phyloP scores from a whole-genome alignment of 768 basidiomycete genomes.

The Suillus discolor region DNA sequence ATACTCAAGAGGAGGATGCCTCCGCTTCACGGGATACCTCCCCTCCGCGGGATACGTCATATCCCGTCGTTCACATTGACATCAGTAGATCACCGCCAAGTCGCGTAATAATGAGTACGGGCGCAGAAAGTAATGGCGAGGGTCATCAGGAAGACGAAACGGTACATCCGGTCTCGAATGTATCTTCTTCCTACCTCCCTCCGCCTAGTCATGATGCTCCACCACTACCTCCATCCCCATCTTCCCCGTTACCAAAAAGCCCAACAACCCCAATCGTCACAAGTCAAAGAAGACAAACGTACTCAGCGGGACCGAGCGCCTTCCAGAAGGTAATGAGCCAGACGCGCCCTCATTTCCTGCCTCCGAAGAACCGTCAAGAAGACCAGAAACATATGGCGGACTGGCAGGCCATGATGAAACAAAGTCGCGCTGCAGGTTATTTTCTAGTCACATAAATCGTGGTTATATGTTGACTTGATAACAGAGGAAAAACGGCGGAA shows the following conservation, averaged over 20 bases:
- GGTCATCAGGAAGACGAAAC: background rate
- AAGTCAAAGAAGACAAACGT: constrained; percentile 46
- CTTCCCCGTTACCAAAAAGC: constrained; percentile 28
- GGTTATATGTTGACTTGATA: constrained; percentile 6
- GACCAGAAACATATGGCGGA: constrained; percentile 83
- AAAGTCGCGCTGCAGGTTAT: constrained; percentile 72
- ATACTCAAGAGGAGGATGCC: constrained; percentile 8
- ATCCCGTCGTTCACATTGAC: constrained; percentile 49
- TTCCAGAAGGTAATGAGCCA: constrained; percentile 82
- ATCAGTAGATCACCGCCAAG: constrained; percentile 37
- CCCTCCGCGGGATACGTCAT: constrained; percentile 21
- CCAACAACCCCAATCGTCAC: constrained; percentile 17
- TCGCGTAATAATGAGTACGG: constrained; percentile 28
- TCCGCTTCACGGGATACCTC: constrained; percentile 16
- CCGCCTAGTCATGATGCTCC: constrained; percentile 20
- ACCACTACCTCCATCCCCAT: constrained; percentile 31
- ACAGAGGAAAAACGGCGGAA: constrained; percentile 73
- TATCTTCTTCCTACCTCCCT: background rate
- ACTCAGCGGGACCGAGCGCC: constrained; percentile 65
- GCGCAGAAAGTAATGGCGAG: background rate
- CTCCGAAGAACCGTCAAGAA: constrained; percentile 77
- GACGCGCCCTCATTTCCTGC: constrained; percentile 83
- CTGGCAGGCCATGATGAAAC: constrained; percentile 89
- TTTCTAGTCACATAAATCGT: constrained; percentile 13
- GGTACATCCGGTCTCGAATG: background rate